Base-by-base conservation (phyloP, 2,329 filamentous ascomycete species). In the Pseudogymnoascus sp. region DNA sequence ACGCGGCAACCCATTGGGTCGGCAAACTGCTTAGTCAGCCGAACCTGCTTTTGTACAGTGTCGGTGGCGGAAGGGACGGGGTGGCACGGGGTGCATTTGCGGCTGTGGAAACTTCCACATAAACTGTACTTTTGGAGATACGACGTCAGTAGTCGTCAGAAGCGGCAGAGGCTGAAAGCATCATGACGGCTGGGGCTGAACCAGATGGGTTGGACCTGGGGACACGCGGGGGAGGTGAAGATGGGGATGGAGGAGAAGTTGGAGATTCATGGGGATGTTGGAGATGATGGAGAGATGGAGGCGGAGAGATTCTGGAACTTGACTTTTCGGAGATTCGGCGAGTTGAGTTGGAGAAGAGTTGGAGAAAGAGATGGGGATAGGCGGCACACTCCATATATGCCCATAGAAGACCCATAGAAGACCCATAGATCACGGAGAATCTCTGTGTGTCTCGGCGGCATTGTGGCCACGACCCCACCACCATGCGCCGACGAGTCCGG, bases 21-120 rank as follows among this genome's bases (percentile, higher is more conserved):
- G 50, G 50, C 50, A 56, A 2, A 7, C 28, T 4, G 28, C 50
- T 56, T 56, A 56, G 50, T 56, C 50, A 56, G 50, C 50, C 4
- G 50, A 56, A 56, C 50, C 50, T 56, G 50, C 5, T 56, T 33
- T 56, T 56, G 28, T 21, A 3, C 8, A 12, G 50, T 18, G 28
- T 21, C 50, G 50, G 50, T 56, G 50, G 28, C 50, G 50, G n/a
- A 33, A 5, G 11, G 78, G 82, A 82, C 82, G 85, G 0, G 82
- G 83, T 1, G 83, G 81, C 4, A 85, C 82, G 10, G 80, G 82
- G 69, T 81, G 77, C 59, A 85, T 77, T 74, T 85, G 83, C 0
- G 82, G 84, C 71, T 81, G 72, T 64, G 84, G n/a, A 56, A 56
- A 56, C 50, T 56, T 56, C 50, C 16, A 53, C 47, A 56, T 28